Percentiles rank a stretch among this genome's conserved stretches.
phyloP scores from a whole-genome alignment of 2,329 filamentous ascomycete genomes.

The Hypoxylon rubiginosum region DNA sequence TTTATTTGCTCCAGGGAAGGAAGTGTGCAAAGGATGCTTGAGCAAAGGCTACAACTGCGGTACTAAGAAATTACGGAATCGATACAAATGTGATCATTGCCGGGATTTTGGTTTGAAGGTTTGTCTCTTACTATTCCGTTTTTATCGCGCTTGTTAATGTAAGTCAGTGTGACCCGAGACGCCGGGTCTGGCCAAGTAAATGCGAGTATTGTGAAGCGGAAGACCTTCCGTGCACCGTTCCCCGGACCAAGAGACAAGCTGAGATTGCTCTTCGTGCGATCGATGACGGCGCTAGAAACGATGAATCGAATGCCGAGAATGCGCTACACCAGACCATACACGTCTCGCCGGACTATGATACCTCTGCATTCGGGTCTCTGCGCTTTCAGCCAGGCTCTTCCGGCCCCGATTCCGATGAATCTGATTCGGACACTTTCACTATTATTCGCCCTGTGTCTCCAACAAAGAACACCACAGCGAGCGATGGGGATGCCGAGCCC shows the following conservation, averaged over 20 bases:
- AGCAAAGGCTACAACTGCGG: constrained; percentile 17
- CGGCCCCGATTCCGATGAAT: background rate
- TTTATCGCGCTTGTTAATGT: constrained; percentile 1
- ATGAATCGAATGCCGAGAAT: background rate
- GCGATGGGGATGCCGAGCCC: background rate
- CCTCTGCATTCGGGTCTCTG: background rate
- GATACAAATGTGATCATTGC: constrained; percentile 28
- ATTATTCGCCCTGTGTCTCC: background rate
- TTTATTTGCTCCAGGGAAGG: constrained; percentile 5
- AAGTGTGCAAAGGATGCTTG: constrained; percentile 25
- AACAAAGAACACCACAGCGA: background rate
- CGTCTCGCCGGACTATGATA: too few species aligned
- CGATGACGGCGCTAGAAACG: background rate
- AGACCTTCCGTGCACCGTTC: constrained; percentile 17
- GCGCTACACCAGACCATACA: background rate
- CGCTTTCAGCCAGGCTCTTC: background rate
- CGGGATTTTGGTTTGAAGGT: constrained; percentile 15
- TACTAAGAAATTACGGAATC: background rate
- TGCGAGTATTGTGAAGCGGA: constrained; percentile 25
- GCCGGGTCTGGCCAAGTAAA: constrained; percentile 24
- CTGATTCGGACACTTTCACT: background rate
- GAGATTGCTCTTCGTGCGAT: background rate
- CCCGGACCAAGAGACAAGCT: constrained; percentile 25
- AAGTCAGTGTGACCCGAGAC: constrained; percentile 22
- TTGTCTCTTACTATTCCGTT: background rate